Conservation (phyloP, 106 monocot genomes). For the Chionographis japonica region DNA sequence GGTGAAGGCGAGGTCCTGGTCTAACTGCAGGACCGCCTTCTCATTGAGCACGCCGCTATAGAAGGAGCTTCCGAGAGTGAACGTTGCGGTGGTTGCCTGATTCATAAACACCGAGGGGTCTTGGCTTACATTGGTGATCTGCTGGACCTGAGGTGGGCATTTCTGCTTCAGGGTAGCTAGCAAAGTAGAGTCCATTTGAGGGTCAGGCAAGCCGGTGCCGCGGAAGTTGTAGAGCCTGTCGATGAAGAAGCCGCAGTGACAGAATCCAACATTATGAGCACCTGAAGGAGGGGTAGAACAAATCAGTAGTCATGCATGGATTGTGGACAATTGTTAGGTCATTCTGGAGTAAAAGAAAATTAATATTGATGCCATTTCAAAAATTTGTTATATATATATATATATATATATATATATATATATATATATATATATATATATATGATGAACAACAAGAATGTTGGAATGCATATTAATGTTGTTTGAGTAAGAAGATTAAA, state of each 20-base stretch:
- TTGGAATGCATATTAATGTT: too few species aligned
- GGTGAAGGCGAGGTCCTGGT: conserved; percentile 21
- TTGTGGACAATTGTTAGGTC: too few species aligned
- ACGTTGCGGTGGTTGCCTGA: not conserved
- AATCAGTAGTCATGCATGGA: too few species aligned
- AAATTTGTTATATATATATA: too few species aligned
- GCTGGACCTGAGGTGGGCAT: conserved; percentile 15
- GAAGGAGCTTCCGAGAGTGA: conserved; percentile 15
- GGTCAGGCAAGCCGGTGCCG: conserved; percentile 20
- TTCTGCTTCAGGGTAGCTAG: conserved; percentile 11
- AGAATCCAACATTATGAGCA: conserved; percentile 40
- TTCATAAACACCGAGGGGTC: conserved; percentile 33
- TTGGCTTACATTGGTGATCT: conserved; percentile 5
- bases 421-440: too few species aligned
- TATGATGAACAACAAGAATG: too few species aligned
- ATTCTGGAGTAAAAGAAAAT: too few species aligned
- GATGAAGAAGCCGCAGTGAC: conserved; percentile 41
- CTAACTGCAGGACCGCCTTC: conserved; percentile 11
- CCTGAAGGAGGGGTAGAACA: conserved; percentile 14
- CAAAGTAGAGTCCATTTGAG: conserved; percentile 13
- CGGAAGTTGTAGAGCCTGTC: conserved; percentile 40
- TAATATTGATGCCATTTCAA: too few species aligned
- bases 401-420: too few species aligned
- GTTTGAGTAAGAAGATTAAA: too few species aligned
- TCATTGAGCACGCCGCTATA: conserved; percentile 16